phyloP scores from a whole-genome alignment of 805 yeast species.

The Kodamaea leandrae region DNA sequence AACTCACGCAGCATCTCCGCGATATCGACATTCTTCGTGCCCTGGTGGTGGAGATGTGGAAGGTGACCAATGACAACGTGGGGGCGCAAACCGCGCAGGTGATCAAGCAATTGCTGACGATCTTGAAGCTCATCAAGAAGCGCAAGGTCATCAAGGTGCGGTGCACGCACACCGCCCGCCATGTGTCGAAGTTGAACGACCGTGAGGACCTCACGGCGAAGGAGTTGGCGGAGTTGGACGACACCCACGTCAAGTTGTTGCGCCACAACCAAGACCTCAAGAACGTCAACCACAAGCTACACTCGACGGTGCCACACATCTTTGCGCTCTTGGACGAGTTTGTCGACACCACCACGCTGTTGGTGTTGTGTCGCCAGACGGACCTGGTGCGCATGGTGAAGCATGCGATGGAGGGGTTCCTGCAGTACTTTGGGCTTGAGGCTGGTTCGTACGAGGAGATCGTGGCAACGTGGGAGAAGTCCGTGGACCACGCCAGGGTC shows the following conservation, averaged over 20 bases:
- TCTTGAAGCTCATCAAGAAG: slow-evolving; percentile 41
- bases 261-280: slow-evolving; percentile 6
- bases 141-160: slow-evolving; percentile 24
- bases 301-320: slow-evolving; percentile 45
- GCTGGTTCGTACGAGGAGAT: slow-evolving; percentile 10
- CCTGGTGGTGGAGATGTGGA: slow-evolving; percentile 21
- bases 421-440: slow-evolving; percentile 28
- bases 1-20: slow-evolving; percentile 25
- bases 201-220: slow-evolving; percentile 16
- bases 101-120: slow-evolving; percentile 34
- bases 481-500: slow-evolving; percentile 17
- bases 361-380: slow-evolving; percentile 36
- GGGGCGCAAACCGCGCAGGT: slow-evolving; percentile 38
- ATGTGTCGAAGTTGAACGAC: slow-evolving; percentile 37
- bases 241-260: slow-evolving; percentile 4
- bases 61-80: slow-evolving; percentile 26
- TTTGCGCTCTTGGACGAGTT: slow-evolving; percentile 48
- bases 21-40: slow-evolving; percentile 18
- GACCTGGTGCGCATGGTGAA: slow-evolving; percentile 32
- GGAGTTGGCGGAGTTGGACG: slow-evolving; percentile 9
- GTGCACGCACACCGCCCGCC: slow-evolving; percentile 15
- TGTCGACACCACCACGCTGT: slow-evolving; percentile 39
- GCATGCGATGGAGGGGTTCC: slow-evolving; percentile 20
- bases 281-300: slow-evolving; percentile 25
- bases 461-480: slow-evolving; percentile 5